Evolutionary conservation across 2,329 filamentous ascomycete genomes (phyloP), one percentile per base, ranked within the genome.

Genomic region (Emmonsia crescens): DNA sequence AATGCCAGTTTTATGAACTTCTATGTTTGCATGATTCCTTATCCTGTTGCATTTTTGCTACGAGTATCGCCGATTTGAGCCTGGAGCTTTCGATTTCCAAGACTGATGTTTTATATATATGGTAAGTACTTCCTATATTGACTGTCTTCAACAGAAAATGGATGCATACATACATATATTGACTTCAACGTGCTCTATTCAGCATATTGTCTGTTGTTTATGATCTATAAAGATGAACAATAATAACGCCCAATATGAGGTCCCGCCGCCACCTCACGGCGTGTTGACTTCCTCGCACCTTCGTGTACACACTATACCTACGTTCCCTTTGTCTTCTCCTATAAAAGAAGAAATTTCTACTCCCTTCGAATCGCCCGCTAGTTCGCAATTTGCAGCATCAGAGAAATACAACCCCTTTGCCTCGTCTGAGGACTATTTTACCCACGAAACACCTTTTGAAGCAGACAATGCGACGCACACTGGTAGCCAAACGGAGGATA

Each of bases 291-390:
- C 59, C 21, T 38, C 31, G 8, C 36, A 40, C 14, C 68, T 75
- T 21, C 70, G 66, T 44, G 73, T 71, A 10, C 73, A 69, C 6
- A 46, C 66, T 31, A 63, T 71, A 19, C 75, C 74, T 24, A 72
- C 66, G 21, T 77, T 78, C 55, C 76, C 76, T 14, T 65, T 78
- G 21, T 76, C 75, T 1, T 78, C 76, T 12, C 76, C 76, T 0
- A 78, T 78, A 61, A 73, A 65, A 24, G 76, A 77, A 59, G 76
- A 78, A 62, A 67, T 76, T 42, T 63, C 70, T 3, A 76, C 73
- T 57, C 76, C 75, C 0, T 72, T 70, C 8, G 70, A 69, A 21
- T 75, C 74, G 2, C 70, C 69, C 0, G 65, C 63, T 55, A 63
- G 63, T 8, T 54, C 70, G 14, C 71, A 74, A 57, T 70, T 71